Evolutionary conservation across 2,329 filamentous ascomycete genomes (phyloP), one percentile per base, ranked within the genome.

Genomic region (Claviceps cyperi): DNA sequence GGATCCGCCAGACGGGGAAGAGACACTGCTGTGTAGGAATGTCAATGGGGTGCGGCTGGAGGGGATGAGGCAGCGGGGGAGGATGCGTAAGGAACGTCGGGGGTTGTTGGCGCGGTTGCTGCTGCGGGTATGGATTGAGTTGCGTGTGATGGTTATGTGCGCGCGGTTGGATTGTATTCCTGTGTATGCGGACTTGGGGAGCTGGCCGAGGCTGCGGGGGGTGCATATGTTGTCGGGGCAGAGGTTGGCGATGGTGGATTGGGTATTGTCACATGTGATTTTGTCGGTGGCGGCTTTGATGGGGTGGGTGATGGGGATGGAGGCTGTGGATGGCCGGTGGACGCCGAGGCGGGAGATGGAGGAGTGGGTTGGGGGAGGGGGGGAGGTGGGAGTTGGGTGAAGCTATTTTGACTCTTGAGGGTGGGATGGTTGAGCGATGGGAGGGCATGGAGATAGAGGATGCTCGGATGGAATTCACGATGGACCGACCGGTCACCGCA

Each of bases 1-100:
- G 0, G 66, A 69, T 15, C 73, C 72, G 0, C 58, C 50, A 5
- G 72, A 75, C 48, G 64, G 69, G 0, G 56, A 62, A 11, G 76
- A 76, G 56, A 62, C 68, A 2, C 52, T 72, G 0, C 75, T 76
- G 58, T 76, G 75, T 54, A 68, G 70, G 62, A 74, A 74, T 47
- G 50, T 75, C 24, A 74, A 75, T 41, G 67, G 67, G 0, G 58
- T 70, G 3, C 60, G 70, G 14, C 55, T 72, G 19, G 44, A 59
- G 9, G 54, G 58, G 1, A 54, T 55, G 1, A 51, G 43, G 15
- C 15, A 56, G 2, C 2, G 58, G 1, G 37, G 2, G 17, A 9
- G 14, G 39, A 4, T 21, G 39, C 38, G 19, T 3, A 17, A 41
- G 17, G 6, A 21, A 21, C 19, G 39, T 41, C 11, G 17, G 39